Evolutionary conservation across 1,284 basidiomycete species (phyloP), one percentile per base, ranked within the genome.

Genomic region (Phlebopus sp.): DNA sequence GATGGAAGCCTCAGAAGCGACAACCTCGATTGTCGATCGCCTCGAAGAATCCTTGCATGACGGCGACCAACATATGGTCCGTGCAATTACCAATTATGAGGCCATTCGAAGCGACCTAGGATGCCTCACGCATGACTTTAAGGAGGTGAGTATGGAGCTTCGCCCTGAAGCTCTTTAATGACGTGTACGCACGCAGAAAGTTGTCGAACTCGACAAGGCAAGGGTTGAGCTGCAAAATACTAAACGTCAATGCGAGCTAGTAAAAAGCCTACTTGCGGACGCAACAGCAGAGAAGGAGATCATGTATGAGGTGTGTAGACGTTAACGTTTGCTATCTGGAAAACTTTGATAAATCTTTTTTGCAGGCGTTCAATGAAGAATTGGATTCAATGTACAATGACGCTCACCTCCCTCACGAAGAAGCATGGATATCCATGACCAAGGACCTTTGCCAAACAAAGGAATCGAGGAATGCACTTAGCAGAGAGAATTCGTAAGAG

Each of bases 311-410:
- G 91, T 91, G 51, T 61, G 81, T 65, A 17, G 32, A 14, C 5
- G 23, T 32, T 30, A n/a, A n/a, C n/a, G n/a, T n/a, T n/a, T 14
- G 27, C 17, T 25, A 44, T 23, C 32, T 21, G 5, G 19, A 25
- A 41, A 21, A 48, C 39, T n/a, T 48, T 42, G 42, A 55, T 42
- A 38, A 37, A 49, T 50, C 39, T 39, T 44, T 37, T 49, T 31
- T 15, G 5, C 52, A 93, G 91, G 86, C 90, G 4, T 94, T 96
- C 72, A 95, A 95, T 62, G 90, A 92, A 56, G 92, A 95, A 63
- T 75, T 96, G 31, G 90, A 92, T 56, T 81, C 79, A 30, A 91
- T 95, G 88, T 94, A 84, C 69, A 83, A 85, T 45, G 89, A 92
- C 50, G 79, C 79, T 15, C 79, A 84, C 50, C 75, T 93, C 44